Percentiles rank a stretch among this genome's conserved stretches.
phyloP scores from a whole-genome alignment of 2,329 filamentous ascomycete species.

The Pseudocercospora crystallina region DNA sequence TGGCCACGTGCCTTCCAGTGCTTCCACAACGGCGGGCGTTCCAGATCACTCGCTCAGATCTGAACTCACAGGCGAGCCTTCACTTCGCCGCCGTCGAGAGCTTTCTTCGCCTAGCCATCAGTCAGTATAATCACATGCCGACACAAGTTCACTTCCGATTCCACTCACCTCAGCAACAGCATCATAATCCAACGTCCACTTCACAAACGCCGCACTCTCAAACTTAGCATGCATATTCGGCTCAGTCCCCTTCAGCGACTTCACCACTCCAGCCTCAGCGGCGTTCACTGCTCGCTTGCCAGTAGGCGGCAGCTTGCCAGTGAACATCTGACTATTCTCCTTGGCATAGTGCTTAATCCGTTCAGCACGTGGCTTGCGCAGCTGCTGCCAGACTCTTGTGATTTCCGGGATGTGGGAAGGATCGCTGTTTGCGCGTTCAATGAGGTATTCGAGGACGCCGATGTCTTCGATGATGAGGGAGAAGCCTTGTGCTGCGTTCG shows the following conservation, averaged over 20 bases:
- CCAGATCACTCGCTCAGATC: too few relatives aligned
- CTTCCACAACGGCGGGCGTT: too few relatives aligned
- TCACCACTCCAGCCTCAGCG: not conserved
- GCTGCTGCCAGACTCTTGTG: conserved; percentile 6
- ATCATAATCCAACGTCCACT: conserved; percentile 14
- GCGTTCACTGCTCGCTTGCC: not conserved
- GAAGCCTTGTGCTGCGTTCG: conserved; percentile 15
- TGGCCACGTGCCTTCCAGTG: too few relatives aligned
- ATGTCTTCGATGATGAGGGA: conserved; percentile 17
- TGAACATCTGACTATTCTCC: conserved; percentile 5
- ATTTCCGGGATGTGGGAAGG: conserved; percentile 2
- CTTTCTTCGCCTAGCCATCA: not conserved
- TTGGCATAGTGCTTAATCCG: conserved; percentile 13
- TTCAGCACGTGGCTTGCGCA: conserved; percentile 13
- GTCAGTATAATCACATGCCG: not conserved
- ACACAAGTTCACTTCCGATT: not conserved
- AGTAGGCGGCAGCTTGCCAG: not conserved
- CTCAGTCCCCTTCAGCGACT: not conserved
- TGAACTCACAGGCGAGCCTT: not conserved
- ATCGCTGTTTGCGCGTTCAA: not conserved
- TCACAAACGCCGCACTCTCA: conserved; percentile 5
- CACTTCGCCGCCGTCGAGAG: not conserved
- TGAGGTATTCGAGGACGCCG: conserved; percentile 12
- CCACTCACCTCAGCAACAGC: conserved; percentile 11
- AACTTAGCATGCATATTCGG: conserved; percentile 9